Conservation (phyloP, 108 stramenopile genomes). For the Pseudonitzschia multiseries region DNA sequence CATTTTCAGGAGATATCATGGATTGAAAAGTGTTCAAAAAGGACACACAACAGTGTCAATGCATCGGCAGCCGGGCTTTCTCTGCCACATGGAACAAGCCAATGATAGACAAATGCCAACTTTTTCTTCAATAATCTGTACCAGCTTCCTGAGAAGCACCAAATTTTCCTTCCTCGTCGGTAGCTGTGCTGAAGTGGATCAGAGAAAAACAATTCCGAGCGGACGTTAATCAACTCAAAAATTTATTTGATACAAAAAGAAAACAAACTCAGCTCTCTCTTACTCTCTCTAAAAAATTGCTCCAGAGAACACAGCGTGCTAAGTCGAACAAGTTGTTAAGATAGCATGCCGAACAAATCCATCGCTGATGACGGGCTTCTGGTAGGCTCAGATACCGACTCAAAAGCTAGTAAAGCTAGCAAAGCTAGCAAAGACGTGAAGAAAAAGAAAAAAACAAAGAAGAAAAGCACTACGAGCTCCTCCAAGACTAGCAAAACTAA, state of each 20-base stretch:
- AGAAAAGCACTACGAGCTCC: not conserved
- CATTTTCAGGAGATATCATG: not conserved
- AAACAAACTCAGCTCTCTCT: not conserved
- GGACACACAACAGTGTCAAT: no score
- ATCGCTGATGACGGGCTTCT: not conserved
- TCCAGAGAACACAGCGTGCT: not conserved
- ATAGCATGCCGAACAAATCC: not conserved
- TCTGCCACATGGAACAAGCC: no score
- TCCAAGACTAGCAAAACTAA: constrained; percentile 3
- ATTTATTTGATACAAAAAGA: not conserved
- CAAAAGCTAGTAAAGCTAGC: not conserved
- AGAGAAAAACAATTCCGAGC: no score
- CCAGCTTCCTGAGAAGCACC: no score
- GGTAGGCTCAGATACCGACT: not conserved
- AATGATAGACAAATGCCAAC: no score
- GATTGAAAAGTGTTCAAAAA: no score
- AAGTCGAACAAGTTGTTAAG: no score
- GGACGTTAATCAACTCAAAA: no score
- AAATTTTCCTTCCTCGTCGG: no score
- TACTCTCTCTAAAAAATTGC: not conserved
- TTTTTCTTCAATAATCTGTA: no score
- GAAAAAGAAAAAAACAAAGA: constrained; percentile 12
- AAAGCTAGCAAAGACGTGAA: not conserved
- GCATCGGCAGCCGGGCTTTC: no score
- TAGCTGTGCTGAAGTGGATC: no score